A percentile compares a stretch with the other conserved stretches of the same genome.
Conservation (phyloP, 2,329 filamentous ascomycete species). For the Neonectria magnoliae region DNA sequence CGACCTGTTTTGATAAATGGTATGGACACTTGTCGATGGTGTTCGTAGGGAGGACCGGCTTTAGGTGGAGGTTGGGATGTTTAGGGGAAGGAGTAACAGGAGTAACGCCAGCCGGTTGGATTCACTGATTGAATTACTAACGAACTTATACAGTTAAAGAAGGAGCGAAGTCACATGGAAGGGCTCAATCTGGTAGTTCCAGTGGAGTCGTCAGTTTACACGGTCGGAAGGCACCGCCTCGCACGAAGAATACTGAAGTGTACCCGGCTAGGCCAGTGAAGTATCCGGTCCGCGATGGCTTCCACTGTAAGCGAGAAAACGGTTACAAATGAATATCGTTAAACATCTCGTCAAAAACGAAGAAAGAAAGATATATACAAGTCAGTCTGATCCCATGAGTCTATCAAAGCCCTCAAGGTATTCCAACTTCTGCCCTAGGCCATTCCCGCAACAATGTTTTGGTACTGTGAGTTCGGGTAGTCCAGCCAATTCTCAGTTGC, state of each 20-base stretch:
- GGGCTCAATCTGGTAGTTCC: neutral
- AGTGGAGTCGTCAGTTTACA: neutral
- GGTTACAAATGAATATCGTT: neutral
- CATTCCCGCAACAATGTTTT: slow-evolving; percentile 55
- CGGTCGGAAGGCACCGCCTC: neutral
- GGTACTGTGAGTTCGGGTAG: slow-evolving; percentile 65
- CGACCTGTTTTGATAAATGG: slow-evolving; percentile 20
- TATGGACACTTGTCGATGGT: slow-evolving; percentile 37
- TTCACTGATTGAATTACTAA: neutral
- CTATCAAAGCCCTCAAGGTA: neutral
- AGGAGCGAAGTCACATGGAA: neutral
- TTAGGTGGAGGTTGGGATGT: slow-evolving; percentile 27
- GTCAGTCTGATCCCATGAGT: neutral
- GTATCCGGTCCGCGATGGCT: neutral
- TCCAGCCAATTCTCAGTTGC: slow-evolving; percentile 58
- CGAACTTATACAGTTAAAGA: neutral
- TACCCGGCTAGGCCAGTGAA: too few species aligned
- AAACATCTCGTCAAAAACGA: neutral
- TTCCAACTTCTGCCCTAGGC: neutral
- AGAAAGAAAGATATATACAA: slow-evolving; percentile 2
- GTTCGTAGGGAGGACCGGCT: slow-evolving; percentile 30
- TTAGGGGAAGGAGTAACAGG: slow-evolving; percentile 35
- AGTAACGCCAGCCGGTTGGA: neutral
- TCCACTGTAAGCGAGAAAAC: neutral
- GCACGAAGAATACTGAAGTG: neutral